Base-by-base conservation (phyloP, 1,139 yeast species). In the Starmera stellimalicola region DNA sequence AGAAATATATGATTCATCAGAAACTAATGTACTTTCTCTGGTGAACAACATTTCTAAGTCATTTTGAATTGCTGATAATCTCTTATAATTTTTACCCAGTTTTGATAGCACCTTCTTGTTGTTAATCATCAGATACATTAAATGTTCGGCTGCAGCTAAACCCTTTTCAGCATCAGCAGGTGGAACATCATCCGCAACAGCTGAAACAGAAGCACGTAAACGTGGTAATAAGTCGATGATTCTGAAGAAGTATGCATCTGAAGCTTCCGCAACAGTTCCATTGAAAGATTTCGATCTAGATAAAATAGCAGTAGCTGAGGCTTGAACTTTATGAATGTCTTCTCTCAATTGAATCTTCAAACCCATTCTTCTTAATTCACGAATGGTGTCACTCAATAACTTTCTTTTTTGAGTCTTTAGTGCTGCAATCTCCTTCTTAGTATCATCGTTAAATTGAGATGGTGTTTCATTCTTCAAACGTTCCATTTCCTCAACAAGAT, bases 151-250 rank as follows among this genome's bases (percentile, higher is more conserved):
- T n/a, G 78, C 77, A 3, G 91, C 85, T 45, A 85, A 61, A 28
- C 87, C 94, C 44, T 77, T 79, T 40, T 75, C 81, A 26, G 84
- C 70, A 51, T 83, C 94, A 2, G 71, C 64, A 16, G 69, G 68
- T 2, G 95, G 93, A 16, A 85, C 76, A 48, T 87, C 97, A 10
- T 73, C 81, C 14, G 76, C 68, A 14, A 77, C 73, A 24, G 66
- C 63, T 2, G 75, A 57, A 14, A 77, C 76, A 3, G 84, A 63
- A 20, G 77, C 69, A 48, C 95, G 69, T 38, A 91, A 60, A 30
- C 91, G 67, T 7, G 97, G 97, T 27, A 88, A 58, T 32, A 87
- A 54, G 46, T 91, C 98, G 35, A 91, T 57, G 15, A 84, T 58
- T 39, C 82, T 68, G 62, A 72, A 83, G 55, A 75, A 87, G 46